A percentile compares a stretch with the other conserved stretches of the same genome.
Evolutionary conservation across 2,329 filamentous ascomycete genomes (phyloP).

Genomic region (Colletotrichum magnum): DNA sequence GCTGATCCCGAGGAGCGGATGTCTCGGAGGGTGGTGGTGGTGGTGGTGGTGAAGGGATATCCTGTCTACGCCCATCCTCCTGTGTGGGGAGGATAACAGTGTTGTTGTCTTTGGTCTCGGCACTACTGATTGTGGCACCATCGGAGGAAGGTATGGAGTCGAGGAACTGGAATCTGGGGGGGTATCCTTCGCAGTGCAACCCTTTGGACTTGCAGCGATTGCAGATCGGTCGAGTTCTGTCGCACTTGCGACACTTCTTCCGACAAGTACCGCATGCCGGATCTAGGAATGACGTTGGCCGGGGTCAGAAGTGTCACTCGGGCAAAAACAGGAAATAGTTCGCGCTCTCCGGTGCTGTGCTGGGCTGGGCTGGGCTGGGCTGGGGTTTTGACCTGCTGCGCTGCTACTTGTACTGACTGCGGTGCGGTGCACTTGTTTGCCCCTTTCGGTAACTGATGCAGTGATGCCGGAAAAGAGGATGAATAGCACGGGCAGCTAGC

Average conservation of each 20-base stretch:
- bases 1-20: not conserved
- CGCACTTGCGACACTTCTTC: conserved; percentile 51
- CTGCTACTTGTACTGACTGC: not conserved
- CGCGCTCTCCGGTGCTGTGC: not conserved
- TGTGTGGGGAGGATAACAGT: not conserved
- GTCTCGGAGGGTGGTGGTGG: not conserved
- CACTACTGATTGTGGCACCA: conserved; percentile 18
- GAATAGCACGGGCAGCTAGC: too few species aligned
- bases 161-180: conserved; percentile 48
- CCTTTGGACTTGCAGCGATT: conserved; percentile 48
- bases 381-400: not conserved
- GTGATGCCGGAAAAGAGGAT: too few species aligned
- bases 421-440: not conserved
- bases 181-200: conserved; percentile 50
- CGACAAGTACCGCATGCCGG: conserved; percentile 50
- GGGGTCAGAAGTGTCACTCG: not conserved
- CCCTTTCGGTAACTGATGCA: not conserved
- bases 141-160: conserved; percentile 40
- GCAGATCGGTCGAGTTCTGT: conserved; percentile 47
- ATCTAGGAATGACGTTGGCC: conserved; percentile 38
- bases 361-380: not conserved
- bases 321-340: conserved; percentile 13
- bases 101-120: not conserved
- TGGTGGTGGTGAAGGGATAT: not conserved
- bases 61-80: not conserved